A percentile compares a stretch with the other conserved stretches of the same genome.
These are phyloP conservation scores for Trichoderma sp. DNA, from an alignment of 2,329 filamentous ascomycete genomes.

Conservation along the genomic window DNA sequence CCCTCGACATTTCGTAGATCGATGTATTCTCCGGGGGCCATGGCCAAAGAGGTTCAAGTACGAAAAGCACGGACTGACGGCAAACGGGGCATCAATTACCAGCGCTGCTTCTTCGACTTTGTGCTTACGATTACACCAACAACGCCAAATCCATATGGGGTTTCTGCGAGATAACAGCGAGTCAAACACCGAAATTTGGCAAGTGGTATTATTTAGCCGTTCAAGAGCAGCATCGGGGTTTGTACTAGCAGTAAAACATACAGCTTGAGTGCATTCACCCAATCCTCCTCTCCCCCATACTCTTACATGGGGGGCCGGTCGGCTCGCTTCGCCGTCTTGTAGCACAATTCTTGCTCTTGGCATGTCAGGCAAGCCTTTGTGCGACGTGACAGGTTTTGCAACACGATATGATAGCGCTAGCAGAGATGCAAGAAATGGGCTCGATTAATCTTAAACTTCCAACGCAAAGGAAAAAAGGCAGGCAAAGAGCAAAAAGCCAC, in stretches of 20 bases:
- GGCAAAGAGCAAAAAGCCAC: neutral
- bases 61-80: neutral
- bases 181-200: neutral
- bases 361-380: neutral
- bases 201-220: neutral
- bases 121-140: neutral
- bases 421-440: neutral
- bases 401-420: neutral
- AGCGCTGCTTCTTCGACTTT: no score
- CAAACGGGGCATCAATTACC: neutral
- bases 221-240: neutral
- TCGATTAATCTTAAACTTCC: neutral
- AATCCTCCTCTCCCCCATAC: neutral
- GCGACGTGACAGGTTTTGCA: neutral
- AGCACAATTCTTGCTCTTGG: neutral
- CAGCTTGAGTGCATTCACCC: neutral
- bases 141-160: neutral
- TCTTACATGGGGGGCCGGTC: neutral
- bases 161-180: neutral
- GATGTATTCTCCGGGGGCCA: neutral
- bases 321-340: slow-evolving; percentile 3
- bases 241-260: neutral
- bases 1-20: neutral
- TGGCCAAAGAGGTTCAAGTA: neutral
- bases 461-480: neutral